Evolutionary conservation across 179 eudicot species (phyloP), one percentile per base, ranked within the genome.

Genomic region (Beta lomatogona): DNA sequence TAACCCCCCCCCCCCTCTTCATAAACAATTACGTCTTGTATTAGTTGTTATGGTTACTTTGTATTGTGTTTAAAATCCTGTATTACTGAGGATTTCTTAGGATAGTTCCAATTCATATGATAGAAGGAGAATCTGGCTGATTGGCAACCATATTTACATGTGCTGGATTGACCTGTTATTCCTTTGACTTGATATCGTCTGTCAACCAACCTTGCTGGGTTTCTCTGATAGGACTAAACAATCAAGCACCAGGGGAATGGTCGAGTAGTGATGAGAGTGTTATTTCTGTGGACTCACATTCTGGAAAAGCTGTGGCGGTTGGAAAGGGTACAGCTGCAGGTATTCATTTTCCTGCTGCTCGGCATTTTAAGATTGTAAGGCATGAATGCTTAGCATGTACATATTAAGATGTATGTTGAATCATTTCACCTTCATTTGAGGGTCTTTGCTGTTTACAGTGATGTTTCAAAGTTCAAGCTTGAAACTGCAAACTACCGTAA

Each of bases 271-370:
- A 94, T 84, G 87, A 79, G 81, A 93, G 92, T 85, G 86, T 93
- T 69, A 52, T 94, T 41, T 83, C 81, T 71, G 85, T 94, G 64
- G 92, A 94, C 75, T 84, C 78, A 58, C 71, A 80, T 54, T 85
- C 97, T 25, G 97, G 98, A 77, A 86, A 89, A 85, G 97, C 97
- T 74, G 87, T 88, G 84, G 97, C 94, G 45, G 78, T 84, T 52
- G 97, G 89, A 68, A 94, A 88, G 88, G 98, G 98, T 75, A 78
- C 85, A 59, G 80, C 94, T 13, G 81, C 81, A 84, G 93, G 95
- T 90, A 90, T 64, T 64, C n/a, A 59, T 55, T 68, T 45, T n/a
- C 41, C 16, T n/a, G 45, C 19, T 52, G 53, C 5, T 22, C 18
- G 66, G 9, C 65, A 11, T 58, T 22, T 4, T 59, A 53, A 21